These are phyloP conservation scores for Arabis alpina DNA, from an alignment of 345 rosid genomes.

Conservation along the genomic window DNA sequence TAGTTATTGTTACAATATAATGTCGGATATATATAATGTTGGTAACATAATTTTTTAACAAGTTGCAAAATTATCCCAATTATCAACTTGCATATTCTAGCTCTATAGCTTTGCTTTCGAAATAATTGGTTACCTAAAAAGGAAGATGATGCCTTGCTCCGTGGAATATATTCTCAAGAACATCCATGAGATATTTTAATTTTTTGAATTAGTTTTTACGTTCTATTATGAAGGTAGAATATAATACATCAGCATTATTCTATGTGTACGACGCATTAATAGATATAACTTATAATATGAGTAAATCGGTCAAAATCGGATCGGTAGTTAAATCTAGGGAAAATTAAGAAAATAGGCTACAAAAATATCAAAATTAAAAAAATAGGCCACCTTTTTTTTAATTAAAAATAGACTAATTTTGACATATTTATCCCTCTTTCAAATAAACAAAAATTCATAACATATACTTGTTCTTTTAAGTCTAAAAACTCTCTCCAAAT, in stretches of 20 bases:
- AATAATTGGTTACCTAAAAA: conserved; percentile 40
- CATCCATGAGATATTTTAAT: conserved; percentile 24
- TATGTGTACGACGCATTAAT: conserved; percentile 18
- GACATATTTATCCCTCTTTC: too few species aligned
- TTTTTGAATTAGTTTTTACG: conserved; percentile 18
- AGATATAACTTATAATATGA: not conserved
- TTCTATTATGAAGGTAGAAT: conserved; percentile 13
- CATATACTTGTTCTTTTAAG: too few species aligned
- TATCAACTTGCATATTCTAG: conserved; percentile 18
- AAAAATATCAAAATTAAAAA: too few species aligned
- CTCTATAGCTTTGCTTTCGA: conserved; percentile 29
- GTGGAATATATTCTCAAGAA: conserved; percentile 34
- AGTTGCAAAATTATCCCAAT: not conserved
- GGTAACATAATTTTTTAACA: not conserved
- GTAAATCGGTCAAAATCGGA: conserved; percentile 19
- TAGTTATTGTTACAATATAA: too few species aligned
- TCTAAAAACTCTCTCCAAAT: too few species aligned
- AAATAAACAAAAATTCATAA: too few species aligned
- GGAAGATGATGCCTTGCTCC: conserved; percentile 38
- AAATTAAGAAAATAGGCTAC: too few species aligned
- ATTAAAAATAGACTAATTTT: too few species aligned
- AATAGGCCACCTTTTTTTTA: too few species aligned
- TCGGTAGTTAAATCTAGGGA: conserved; percentile 8
- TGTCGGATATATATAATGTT: not conserved
- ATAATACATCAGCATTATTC: conserved; percentile 36